Conservation (phyloP, 2,329 filamentous ascomycete genomes). For the Colletotrichum higginsianum region DNA sequence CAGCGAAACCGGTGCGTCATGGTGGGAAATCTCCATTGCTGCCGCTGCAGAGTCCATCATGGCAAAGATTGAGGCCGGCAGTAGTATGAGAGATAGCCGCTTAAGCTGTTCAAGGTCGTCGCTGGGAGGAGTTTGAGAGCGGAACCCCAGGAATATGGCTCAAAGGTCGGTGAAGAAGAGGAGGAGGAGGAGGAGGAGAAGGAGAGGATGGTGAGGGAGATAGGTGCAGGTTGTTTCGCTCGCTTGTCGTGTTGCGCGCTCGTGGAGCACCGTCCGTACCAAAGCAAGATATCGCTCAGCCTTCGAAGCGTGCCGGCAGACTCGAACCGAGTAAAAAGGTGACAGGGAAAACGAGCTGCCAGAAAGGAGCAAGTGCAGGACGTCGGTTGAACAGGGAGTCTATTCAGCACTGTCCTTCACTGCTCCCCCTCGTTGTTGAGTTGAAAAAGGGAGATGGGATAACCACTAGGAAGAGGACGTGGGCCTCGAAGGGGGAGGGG, state of each 20-base stretch:
- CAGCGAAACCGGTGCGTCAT: slow-evolving; percentile 37
- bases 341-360: slow-evolving; percentile 5
- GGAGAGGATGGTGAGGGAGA: neutral
- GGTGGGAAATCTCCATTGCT: slow-evolving; percentile 42
- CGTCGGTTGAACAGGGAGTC: slow-evolving; percentile 40
- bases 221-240: neutral
- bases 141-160: slow-evolving; percentile 1
- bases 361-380: slow-evolving; percentile 43
- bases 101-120: slow-evolving; percentile 21
- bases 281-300: slow-evolving; percentile 26
- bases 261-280: slow-evolving; percentile 5
- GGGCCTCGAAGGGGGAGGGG: neutral
- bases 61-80: neutral
- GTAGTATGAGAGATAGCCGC: neutral
- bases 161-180: slow-evolving; percentile 28
- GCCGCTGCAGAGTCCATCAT: slow-evolving; percentile 40
- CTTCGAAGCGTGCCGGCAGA: slow-evolving; percentile 22
- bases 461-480: slow-evolving; percentile 6
- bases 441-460: slow-evolving; percentile 41
- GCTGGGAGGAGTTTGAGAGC: neutral
- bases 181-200: neutral
- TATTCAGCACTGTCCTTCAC: slow-evolving; percentile 44
- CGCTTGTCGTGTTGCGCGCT: neutral
- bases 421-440: slow-evolving; percentile 39
- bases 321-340: slow-evolving; percentile 1